Base-by-base conservation (phyloP, 2,329 filamentous ascomycete genomes). In the Fusarium citri region DNA sequence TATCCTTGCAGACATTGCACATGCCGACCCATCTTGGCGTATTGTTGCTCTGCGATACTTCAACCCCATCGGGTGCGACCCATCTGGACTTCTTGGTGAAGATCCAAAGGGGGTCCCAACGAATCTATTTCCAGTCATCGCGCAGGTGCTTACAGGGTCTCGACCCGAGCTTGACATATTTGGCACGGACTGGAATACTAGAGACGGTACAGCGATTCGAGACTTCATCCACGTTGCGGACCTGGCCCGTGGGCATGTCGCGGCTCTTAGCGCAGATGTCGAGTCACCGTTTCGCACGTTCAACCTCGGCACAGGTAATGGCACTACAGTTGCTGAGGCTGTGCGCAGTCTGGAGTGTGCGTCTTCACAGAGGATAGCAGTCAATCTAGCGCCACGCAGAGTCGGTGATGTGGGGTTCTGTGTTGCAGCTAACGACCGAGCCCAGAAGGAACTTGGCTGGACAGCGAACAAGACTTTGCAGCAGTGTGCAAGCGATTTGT, bases 221-320 rank as follows among this genome's bases (percentile, higher is more conserved):
- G 89, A 92, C 78, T 92, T 89, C 74, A 90, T 91, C 64, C 89
- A 91, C 69, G 89, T 91, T 30, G 85, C 85, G 16, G 89, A 91
- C 76, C 83, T 92, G 47, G 89, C 89, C 10, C 82, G 86, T 41
- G 89, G 87, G 8, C 89, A 91, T 77, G 84, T 90, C 46, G 87
- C 89, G 11, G 89, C 89, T 4, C 81, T 90, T 22, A 71, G 75
- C 47, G 72, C 82, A 23, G 76, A 79, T 31, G 64, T 69, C 25
- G 59, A 69, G 7, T 66, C 54, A 18, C 59, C 68, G 4, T 84
- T 82, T 73, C 79, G 81, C 40, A 80, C 81, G 11, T 85, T 82
- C 71, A 85, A 84, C 66, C 76, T 85, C 9, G 83, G 83, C 20
- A 82, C 80, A 20, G 83, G 83, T 25, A 80, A 75, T 30, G 83